Percentiles rank a stretch among this genome's conserved stretches.
Evolutionary conservation across 1,139 yeast species (phyloP).

Genomic region (Barnettozyma hawaiiensis): DNA sequence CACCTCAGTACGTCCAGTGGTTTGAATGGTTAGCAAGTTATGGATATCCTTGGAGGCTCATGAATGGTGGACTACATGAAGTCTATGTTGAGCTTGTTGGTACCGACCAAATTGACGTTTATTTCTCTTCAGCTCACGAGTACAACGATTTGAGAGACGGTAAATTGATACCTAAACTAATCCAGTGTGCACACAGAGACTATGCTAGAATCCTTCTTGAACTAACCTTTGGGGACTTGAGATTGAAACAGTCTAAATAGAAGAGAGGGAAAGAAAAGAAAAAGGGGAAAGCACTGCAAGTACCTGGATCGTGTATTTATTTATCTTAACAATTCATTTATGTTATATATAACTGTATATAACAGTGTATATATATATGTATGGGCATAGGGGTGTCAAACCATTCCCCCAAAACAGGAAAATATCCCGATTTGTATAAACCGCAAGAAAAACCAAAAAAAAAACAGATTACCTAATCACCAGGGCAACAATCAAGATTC

Average conservation of each 20-base stretch:
- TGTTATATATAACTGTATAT: too few relatives aligned
- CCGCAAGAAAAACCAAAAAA: too few relatives aligned
- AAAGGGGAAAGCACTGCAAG: too few relatives aligned
- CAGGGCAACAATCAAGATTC: conserved; percentile 13
- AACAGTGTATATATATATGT: too few relatives aligned
- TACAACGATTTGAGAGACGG: conserved; percentile 23
- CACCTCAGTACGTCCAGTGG: conserved; percentile 4
- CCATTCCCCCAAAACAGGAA: neutral
- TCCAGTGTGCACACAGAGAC: conserved; percentile 17
- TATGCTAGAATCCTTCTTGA: conserved; percentile 16
- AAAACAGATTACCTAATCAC: conserved; percentile 1
- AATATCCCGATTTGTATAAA: neutral
- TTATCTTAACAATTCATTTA: too few relatives aligned
- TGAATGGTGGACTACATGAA: conserved; percentile 24
- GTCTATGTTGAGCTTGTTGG: conserved; percentile 11
- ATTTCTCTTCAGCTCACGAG: conserved; percentile 19
- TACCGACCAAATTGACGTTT: conserved; percentile 14
- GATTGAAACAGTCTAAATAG: neutral
- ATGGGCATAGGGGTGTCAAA: too few relatives aligned
- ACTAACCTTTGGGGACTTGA: neutral
- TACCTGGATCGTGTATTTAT: too few relatives aligned
- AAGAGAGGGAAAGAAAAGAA: too few relatives aligned
- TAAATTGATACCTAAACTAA: conserved; percentile 17
- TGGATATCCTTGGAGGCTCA: conserved; percentile 25
- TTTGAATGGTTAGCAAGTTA: conserved; percentile 18